Evolutionary conservation across 352 stramenopile species (phyloP).

Genomic region (Pythium chondricola): DNA sequence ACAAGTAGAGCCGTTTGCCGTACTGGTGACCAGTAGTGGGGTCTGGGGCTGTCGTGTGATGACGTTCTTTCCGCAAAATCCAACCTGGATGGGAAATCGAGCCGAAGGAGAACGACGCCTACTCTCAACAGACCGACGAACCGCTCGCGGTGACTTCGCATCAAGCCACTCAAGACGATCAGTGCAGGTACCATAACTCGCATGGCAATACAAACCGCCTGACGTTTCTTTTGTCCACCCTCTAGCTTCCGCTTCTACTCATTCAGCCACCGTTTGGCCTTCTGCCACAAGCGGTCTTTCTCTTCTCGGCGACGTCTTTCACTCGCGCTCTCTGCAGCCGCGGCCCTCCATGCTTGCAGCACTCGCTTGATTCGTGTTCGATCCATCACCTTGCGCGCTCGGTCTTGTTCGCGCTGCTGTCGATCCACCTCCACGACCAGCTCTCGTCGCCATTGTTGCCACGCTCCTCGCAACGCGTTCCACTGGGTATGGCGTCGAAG

Average conservation of each 20-base stretch:
- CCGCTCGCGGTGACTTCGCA: conserved; percentile 4
- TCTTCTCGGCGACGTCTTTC: conserved; percentile 29
- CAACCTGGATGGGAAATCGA: conserved; percentile 59
- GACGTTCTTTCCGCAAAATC: conserved; percentile 79
- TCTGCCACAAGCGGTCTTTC: conserved; percentile 54
- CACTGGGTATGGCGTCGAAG: conserved; percentile 28
- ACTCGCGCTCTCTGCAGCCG: conserved; percentile 18
- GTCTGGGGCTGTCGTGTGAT: conserved; percentile 44
- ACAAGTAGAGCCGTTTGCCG: no score
- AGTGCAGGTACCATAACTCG: no score
- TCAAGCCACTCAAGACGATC: background rate
- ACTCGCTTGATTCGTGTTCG: conserved; percentile 18
- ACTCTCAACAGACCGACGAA: conserved; percentile 2
- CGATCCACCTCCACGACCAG: background rate
- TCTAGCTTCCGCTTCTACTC: conserved; percentile 18
- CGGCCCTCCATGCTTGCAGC: conserved; percentile 26
- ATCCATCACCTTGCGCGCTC: conserved; percentile 1
- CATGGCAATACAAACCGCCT: no score
- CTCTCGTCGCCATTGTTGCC: conserved; percentile 9
- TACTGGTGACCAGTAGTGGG: no score
- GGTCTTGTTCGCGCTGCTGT: conserved; percentile 4
- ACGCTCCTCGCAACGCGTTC: conserved; percentile 20
- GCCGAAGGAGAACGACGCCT: conserved; percentile 35
- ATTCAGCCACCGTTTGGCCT: conserved; percentile 57
- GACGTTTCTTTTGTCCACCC: background rate